phyloP scores from a whole-genome alignment of 441 rosid genomes.

The Populus hybrid region DNA sequence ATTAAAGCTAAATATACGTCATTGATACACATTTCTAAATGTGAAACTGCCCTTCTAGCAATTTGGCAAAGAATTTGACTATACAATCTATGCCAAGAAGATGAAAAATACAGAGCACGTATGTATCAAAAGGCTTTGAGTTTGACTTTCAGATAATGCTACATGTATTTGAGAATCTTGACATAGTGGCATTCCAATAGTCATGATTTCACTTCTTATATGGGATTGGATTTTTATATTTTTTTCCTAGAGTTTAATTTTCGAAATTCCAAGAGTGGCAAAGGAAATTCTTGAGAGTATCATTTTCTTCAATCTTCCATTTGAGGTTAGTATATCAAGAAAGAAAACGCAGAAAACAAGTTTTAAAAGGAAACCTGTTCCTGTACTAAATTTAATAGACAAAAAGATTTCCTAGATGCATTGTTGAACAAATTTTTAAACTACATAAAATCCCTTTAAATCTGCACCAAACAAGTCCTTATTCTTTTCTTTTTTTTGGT shows the following conservation, averaged over 20 bases:
- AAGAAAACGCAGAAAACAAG: background rate
- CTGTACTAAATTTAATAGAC: background rate
- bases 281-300: background rate
- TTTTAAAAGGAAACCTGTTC: background rate
- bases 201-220: background rate
- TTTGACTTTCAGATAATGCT: background rate
- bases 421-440: background rate
- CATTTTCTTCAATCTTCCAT: background rate
- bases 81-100: background rate
- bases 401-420: background rate
- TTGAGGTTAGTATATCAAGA: background rate
- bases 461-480: background rate
- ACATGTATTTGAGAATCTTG: background rate
- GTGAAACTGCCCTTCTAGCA: background rate
- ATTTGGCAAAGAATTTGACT: conserved; percentile 2
- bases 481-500: too few species aligned
- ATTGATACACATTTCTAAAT: background rate
- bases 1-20: background rate
- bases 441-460: background rate
- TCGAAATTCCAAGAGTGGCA: background rate
- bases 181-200: background rate
- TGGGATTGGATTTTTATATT: background rate
- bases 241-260: background rate
- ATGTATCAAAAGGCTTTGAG: background rate
- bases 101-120: background rate